phyloP scores from a whole-genome alignment of 805 yeast species.

The Zygosaccharomyces siamensis region DNA sequence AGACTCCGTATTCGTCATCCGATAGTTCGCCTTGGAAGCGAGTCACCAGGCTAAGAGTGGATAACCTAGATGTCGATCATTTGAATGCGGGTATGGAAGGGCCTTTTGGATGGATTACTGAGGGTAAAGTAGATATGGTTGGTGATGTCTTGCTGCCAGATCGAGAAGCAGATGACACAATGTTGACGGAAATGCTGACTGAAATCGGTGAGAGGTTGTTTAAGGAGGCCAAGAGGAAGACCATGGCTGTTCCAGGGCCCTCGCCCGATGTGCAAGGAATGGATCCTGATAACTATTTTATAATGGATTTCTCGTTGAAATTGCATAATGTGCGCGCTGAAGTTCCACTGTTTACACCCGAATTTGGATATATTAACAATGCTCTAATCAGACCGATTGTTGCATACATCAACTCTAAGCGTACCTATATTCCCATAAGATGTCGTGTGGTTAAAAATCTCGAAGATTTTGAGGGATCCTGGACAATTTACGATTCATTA shows the following conservation, averaged over 20 bases:
- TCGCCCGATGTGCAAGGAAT: slow-evolving; percentile 24
- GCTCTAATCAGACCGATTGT: slow-evolving; percentile 93
- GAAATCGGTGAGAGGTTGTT: slow-evolving; percentile 45
- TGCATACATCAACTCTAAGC: slow-evolving; percentile 85
- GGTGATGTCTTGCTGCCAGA: slow-evolving; percentile 86
- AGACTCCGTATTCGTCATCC: slow-evolving; percentile 9
- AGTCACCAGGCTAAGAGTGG: slow-evolving; percentile 76
- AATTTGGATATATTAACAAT: slow-evolving; percentile 83
- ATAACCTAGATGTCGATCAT: slow-evolving; percentile 81
- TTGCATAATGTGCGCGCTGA: slow-evolving; percentile 83
- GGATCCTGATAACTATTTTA: slow-evolving; percentile 49
- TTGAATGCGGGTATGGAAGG: slow-evolving; percentile 86
- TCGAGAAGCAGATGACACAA: slow-evolving; percentile 46
- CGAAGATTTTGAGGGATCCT: slow-evolving; percentile 86
- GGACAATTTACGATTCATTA: slow-evolving; percentile 91
- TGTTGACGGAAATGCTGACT: slow-evolving; percentile 44
- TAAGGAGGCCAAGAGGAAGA: slow-evolving; percentile 44
- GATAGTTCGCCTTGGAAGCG: slow-evolving; percentile 45
- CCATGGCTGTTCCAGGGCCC: slow-evolving; percentile 24
- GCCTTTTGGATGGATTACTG: slow-evolving; percentile 95
- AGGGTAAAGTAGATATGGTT: slow-evolving; percentile 87
- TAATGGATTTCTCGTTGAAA: slow-evolving; percentile 73
- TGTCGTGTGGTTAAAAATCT: slow-evolving; percentile 76
- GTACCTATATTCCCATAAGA: slow-evolving; percentile 82
- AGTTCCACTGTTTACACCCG: slow-evolving; percentile 83